Conservation (phyloP, 495 filamentous ascomycete genomes). For the Annulohypoxylon bovei region DNA sequence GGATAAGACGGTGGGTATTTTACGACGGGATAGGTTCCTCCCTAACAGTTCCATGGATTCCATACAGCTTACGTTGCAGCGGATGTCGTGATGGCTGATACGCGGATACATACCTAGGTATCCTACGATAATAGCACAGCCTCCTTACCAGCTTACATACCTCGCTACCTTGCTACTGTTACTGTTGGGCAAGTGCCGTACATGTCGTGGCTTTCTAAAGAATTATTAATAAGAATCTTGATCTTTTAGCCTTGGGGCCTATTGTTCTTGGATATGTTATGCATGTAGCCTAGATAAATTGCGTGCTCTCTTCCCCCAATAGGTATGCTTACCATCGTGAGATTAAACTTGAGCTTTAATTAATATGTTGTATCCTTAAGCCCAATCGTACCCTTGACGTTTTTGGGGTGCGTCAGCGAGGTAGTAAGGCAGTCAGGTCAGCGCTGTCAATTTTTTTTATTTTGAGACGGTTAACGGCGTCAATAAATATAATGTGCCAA, state of each 20-base stretch:
- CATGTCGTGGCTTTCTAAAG: conserved; percentile 36
- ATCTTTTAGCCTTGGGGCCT: conserved; percentile 39
- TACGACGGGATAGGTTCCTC: conserved; percentile 15
- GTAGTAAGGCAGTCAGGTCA: conserved; percentile 8
- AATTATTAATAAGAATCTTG: conserved; percentile 42
- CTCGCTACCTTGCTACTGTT: neutral
- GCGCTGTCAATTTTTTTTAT: conserved; percentile 9
- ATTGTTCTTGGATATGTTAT: conserved; percentile 35
- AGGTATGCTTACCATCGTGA: conserved; percentile 17
- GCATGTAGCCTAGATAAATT: conserved; percentile 26
- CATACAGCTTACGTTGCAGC: neutral
- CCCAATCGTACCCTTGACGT: conserved; percentile 17
- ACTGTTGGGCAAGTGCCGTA: conserved; percentile 33
- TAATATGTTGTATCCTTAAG: conserved; percentile 3
- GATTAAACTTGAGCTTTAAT: conserved; percentile 27
- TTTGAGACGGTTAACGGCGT: conserved; percentile 10
- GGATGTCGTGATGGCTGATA: conserved; percentile 17
- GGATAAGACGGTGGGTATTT: conserved; percentile 15
- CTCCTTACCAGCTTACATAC: too few relatives aligned
- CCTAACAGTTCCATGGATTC: conserved; percentile 20
- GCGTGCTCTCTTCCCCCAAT: conserved; percentile 24
- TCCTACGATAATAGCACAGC: conserved; percentile 29
- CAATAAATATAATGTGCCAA: neutral
- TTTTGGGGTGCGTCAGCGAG: conserved; percentile 7
- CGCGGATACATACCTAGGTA: conserved; percentile 14